Base-by-base conservation (phyloP, 164 flowering plant species). In the Aristolochia fimbriata region DNA sequence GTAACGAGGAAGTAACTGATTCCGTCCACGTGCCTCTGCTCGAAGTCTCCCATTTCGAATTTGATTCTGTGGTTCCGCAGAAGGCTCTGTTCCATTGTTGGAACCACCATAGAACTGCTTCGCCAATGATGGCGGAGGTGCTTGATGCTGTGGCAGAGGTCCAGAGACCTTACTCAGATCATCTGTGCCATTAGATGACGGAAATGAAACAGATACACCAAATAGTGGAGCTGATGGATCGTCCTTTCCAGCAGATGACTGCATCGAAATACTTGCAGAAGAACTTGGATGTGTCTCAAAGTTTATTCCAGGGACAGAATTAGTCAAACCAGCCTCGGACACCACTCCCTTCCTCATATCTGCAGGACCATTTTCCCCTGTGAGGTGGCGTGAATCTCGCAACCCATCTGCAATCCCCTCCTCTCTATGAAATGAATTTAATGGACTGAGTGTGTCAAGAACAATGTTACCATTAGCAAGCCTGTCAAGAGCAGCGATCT, bases 1-100 rank as follows among this genome's bases (percentile, higher is more conserved):
- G 67, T 87, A 85, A 15, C 93, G 82, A 31, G 92, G 80, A 71
- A 87, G 86, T 53, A 85, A 76, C 62, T 82, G 89, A 73, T 71
- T 77, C 57, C 75, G 70, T 33, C 81, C 83, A 30, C 84, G 75
- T 27, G 72, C 78, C 67, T 91, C 94, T 54, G 71, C 83, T 51
- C 79, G 75, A 55, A 80, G 71, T 70, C 80, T 78, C 67, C 78
- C 88, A 69, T 52, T 69, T 51, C 72, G 83, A n/a, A 63, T 41
- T 49, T 74, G 85, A 69, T 64, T 57, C 60, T 60, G 69, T 19
- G 22, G 27, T 15, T 83, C 93, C 65, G 62, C 68, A 59, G 84
- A 76, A 53, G 80, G 62, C 48, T 80, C 86, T 60, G 61, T 62
- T 59, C 75, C 83, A 74, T 68, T 81, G 1, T 66, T 73, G 33